Percentiles rank a stretch among this genome's conserved stretches.
These are phyloP conservation scores for Omphalotus olearius DNA, from an alignment of 1,284 basidiomycete species.

Conservation along the genomic window DNA sequence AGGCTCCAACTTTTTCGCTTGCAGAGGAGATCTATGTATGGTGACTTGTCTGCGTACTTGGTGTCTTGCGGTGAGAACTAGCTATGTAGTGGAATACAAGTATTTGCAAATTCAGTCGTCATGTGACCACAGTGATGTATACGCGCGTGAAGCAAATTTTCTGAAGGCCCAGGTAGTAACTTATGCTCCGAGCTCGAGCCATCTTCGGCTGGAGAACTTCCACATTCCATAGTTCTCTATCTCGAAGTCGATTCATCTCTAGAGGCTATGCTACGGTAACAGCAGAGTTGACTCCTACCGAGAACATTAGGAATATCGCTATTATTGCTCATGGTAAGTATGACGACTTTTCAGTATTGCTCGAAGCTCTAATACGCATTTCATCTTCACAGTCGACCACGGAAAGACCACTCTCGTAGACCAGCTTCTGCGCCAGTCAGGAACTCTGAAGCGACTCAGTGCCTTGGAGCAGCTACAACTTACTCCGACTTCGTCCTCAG, in stretches of 20 bases:
- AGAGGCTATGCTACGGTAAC: conserved; percentile 4
- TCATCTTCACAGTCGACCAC: conserved; percentile 35
- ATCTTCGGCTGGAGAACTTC: conserved; percentile 2
- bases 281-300: conserved; percentile 8
- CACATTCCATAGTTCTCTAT: background rate
- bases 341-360: background rate
- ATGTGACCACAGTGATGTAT: no score
- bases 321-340: conserved; percentile 25
- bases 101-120: no score
- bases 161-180: no score
- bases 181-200: conserved; percentile 9
- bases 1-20: no score
- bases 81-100: no score
- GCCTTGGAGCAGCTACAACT: conserved; percentile 29
- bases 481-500: conserved; percentile 25
- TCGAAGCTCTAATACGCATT: background rate
- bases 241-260: background rate
- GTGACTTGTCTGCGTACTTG: no score
- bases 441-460: conserved; percentile 36
- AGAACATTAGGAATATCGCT: conserved; percentile 25
- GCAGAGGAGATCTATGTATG: no score
- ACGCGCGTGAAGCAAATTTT: no score
- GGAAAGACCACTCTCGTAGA: conserved; percentile 49
- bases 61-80: no score
- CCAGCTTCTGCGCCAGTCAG: conserved; percentile 43